Percentiles rank a stretch among this genome's conserved stretches.
Evolutionary conservation across 352 stramenopile species (phyloP).

Genomic region (Pythium angustatum): DNA sequence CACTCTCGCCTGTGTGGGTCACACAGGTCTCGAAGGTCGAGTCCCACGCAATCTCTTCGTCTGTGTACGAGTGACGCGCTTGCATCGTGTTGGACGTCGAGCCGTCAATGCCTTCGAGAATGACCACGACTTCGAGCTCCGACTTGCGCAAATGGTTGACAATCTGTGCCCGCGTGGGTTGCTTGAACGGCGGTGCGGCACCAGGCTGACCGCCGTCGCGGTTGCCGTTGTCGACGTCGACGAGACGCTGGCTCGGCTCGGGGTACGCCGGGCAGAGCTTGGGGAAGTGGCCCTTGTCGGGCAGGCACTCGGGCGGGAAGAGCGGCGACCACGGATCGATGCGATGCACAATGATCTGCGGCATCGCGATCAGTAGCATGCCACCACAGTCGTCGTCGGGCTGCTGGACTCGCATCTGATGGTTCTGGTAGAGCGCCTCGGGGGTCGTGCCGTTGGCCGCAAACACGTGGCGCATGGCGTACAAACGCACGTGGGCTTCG

Average conservation of each 20-base stretch:
- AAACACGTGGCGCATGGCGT: constrained; percentile 76
- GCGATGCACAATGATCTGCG: constrained; percentile 80
- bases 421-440: constrained; percentile 72
- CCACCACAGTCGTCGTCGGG: constrained; percentile 79
- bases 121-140: constrained; percentile 77
- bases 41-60: constrained; percentile 82
- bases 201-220: constrained; percentile 48
- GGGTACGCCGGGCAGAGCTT: constrained; percentile 63
- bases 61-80: constrained; percentile 77
- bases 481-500: constrained; percentile 81
- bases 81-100: constrained; percentile 90
- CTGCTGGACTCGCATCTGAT: constrained; percentile 89
- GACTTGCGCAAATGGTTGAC: constrained; percentile 63
- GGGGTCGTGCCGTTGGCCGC: constrained; percentile 42
- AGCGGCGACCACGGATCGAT: constrained; percentile 86
- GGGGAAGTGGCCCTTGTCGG: constrained; percentile 43
- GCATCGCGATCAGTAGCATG: constrained; percentile 83
- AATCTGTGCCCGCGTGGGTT: constrained; percentile 74
- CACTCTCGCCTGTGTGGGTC: constrained; percentile 44
- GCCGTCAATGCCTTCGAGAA: constrained; percentile 84
- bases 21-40: constrained; percentile 80
- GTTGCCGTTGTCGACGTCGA: constrained; percentile 87
- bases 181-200: constrained; percentile 40
- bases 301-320: constrained; percentile 78
- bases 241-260: constrained; percentile 65